Conservation (phyloP, 176 grass and related monocot species). For the Juncus inflexus region DNA sequence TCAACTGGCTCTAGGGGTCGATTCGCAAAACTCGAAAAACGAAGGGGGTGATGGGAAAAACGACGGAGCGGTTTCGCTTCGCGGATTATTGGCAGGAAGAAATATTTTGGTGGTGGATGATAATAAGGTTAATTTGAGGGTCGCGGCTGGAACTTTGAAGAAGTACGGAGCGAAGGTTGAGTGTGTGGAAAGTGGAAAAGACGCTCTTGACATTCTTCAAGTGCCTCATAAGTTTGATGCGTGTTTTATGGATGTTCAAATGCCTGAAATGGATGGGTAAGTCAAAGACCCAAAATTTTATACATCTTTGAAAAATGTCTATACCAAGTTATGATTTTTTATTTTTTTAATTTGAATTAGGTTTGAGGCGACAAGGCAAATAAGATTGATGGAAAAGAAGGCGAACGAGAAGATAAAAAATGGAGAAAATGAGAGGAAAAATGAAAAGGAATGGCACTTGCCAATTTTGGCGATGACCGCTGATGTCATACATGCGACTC, state of each 20-base stretch:
- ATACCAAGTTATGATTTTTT: neutral
- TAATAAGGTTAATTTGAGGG: conserved; percentile 91
- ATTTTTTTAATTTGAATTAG: conserved; percentile 35
- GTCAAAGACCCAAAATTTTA: conserved; percentile 25
- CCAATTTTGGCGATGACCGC: conserved; percentile 94
- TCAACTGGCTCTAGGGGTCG: conserved; percentile 75
- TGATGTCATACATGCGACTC: conserved; percentile 89
- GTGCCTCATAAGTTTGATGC: conserved; percentile 77
- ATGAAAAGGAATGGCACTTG: conserved; percentile 44
- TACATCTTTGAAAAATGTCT: neutral
- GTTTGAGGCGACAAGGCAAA: conserved; percentile 78
- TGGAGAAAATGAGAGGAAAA: conserved; percentile 12
- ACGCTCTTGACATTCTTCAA: conserved; percentile 77
- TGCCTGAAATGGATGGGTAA: conserved; percentile 99
- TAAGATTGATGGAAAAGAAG: conserved; percentile 63
- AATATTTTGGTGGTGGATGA: conserved; percentile 98
- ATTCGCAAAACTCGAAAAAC: conserved; percentile 34
- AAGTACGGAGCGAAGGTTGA: conserved; percentile 81
- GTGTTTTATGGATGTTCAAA: conserved; percentile 99
- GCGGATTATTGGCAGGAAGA: conserved; percentile 59
- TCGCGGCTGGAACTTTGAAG: conserved; percentile 82
- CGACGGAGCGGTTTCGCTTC: conserved; percentile 45
- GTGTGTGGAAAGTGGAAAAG: conserved; percentile 87
- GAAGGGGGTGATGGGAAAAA: conserved; percentile 29
- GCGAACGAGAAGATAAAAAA: conserved; percentile 34